Conservation (phyloP, 176 grass and related monocot species). For the Cymbopogon citratus region DNA sequence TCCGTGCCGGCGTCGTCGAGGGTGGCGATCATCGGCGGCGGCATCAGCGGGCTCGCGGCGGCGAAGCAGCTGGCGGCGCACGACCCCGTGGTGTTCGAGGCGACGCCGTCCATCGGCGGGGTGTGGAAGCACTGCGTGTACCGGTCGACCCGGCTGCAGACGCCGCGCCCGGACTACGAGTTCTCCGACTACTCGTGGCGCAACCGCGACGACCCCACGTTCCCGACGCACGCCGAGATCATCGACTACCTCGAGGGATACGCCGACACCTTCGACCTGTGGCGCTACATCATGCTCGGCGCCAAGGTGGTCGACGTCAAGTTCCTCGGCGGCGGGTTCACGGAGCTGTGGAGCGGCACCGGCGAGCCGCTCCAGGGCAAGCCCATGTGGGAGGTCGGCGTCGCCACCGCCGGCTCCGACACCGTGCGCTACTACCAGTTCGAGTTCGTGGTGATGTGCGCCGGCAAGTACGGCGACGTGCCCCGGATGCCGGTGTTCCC, state of each 20-base stretch:
- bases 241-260: constrained; percentile 81
- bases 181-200: constrained; percentile 87
- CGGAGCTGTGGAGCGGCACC: constrained; percentile 67
- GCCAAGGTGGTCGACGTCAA: constrained; percentile 79
- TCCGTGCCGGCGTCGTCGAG: constrained; percentile 27
- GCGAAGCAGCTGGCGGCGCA: constrained; percentile 69
- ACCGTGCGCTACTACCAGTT: constrained; percentile 46
- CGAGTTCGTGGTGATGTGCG: constrained; percentile 97
- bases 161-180: constrained; percentile 84
- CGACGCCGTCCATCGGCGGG: constrained; percentile 59
- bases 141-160: constrained; percentile 85
- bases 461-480: constrained; percentile 93
- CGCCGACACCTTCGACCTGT: constrained; percentile 61
- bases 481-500: constrained; percentile 67
- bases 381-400: constrained; percentile 83
- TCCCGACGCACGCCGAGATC: constrained; percentile 81
- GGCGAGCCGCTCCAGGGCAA: constrained; percentile 35
- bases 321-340: constrained; percentile 56
- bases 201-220: constrained; percentile 70
- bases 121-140: constrained; percentile 92
- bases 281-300: constrained; percentile 58
- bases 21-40: constrained; percentile 88
- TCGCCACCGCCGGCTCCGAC: constrained; percentile 31
- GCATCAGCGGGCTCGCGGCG: constrained; percentile 79
- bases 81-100: constrained; percentile 85